Conservation (phyloP, 257 asterid species). For the Solanum stenotomum region DNA sequence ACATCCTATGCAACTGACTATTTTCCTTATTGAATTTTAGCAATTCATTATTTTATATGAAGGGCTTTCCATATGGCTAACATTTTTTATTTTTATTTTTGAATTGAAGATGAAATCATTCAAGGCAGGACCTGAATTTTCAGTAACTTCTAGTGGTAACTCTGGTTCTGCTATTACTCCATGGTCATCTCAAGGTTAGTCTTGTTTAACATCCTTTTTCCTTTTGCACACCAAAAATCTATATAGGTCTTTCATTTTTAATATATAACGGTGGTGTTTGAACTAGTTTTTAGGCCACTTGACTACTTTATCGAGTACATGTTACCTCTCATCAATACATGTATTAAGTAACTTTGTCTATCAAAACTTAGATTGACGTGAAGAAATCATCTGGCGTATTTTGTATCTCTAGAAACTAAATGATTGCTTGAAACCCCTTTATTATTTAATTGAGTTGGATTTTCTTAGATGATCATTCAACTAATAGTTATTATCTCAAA, state of each 20-base stretch:
- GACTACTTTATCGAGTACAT: neutral
- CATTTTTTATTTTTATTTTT: neutral
- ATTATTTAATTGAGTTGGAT: neutral
- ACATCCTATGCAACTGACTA: neutral
- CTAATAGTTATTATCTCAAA: neutral
- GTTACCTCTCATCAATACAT: fast-evolving
- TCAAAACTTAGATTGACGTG: too few species aligned
- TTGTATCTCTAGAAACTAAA: neutral
- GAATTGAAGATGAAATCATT: constrained; percentile 34
- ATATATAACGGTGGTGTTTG: neutral
- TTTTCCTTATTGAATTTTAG: neutral
- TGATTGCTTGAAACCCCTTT: neutral
- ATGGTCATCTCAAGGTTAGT: constrained; percentile 15
- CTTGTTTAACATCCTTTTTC: neutral
- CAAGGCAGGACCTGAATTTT: constrained; percentile 9
- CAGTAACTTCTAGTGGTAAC: neutral
- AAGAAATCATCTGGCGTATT: neutral
- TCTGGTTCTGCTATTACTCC: neutral
- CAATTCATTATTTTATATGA: neutral
- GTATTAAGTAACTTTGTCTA: neutral
- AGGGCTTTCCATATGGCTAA: neutral
- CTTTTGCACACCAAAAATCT: neutral
- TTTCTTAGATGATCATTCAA: neutral
- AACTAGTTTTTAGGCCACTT: fast-evolving
- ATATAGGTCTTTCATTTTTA: neutral